Evolutionary conservation across 2,329 filamentous ascomycete species (phyloP).

Genomic region (Lasiodiplodia theobromae): DNA sequence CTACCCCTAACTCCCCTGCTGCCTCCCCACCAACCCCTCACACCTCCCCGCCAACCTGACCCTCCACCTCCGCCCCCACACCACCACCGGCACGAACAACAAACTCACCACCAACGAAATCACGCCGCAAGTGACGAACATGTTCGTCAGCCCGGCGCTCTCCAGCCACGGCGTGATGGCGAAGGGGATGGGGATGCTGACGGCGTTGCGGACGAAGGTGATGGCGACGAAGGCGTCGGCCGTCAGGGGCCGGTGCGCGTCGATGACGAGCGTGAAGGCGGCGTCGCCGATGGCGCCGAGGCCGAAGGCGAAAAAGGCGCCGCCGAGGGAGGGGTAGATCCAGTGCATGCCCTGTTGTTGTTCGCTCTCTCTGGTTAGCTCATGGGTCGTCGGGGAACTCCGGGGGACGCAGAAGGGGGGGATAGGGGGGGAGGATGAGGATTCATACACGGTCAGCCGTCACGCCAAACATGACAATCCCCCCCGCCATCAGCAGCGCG

Average conservation of each 20-base stretch:
- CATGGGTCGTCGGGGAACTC: too few species aligned
- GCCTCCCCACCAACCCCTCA: background rate
- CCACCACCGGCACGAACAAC: background rate
- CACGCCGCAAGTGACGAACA: conserved; percentile 43
- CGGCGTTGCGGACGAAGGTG: conserved; percentile 54
- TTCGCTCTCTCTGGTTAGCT: background rate
- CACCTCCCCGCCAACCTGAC: background rate
- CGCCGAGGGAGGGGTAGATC: conserved; percentile 37
- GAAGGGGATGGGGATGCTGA: conserved; percentile 56
- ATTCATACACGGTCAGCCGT: background rate
- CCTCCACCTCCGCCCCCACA: background rate
- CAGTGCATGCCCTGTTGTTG: background rate
- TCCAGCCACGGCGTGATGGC: conserved; percentile 52
- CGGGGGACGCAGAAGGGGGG: too few species aligned
- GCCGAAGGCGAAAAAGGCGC: conserved; percentile 45
- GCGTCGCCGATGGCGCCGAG: conserved; percentile 48
- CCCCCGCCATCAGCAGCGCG: background rate
- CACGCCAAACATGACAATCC: conserved; percentile 35
- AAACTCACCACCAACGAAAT: background rate
- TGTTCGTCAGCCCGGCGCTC: conserved; percentile 49
- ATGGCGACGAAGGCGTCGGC: conserved; percentile 56
- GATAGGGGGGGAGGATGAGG: too few species aligned
- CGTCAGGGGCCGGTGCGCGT: conserved; percentile 54
- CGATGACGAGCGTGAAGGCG: conserved; percentile 42
- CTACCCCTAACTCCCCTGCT: background rate